Evolutionary conservation across 805 yeast genomes (phyloP), one percentile per base, ranked within the genome.

Genomic region (Yarrowia deformans): DNA sequence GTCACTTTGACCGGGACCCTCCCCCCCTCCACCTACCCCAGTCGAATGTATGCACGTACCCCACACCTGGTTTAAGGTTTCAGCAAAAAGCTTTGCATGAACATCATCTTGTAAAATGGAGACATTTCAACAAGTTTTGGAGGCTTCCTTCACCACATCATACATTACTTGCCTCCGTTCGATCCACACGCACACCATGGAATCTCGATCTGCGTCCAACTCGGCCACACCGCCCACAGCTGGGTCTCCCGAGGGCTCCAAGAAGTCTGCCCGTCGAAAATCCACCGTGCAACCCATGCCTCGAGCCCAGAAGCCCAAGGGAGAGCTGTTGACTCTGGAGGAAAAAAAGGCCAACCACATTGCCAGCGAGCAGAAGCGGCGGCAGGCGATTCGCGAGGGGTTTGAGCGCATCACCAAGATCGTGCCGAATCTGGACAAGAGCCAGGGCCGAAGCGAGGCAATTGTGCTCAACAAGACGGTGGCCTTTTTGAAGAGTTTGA

Each of bases 321-420:
- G 69, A 10, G 74, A 69, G 46, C 70, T 74, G n/a, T 70, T 77
- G 49, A 74, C 79, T 1, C 71, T 72, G 29, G 78, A 76, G 49
- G 78, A 77, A 70, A 77, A 77, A 68, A 77, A 75, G 87, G 88
- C 88, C 6, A 90, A 89, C 72, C 97, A 90, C 74, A 90, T 91
- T 8, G 90, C 90, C 6, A 88, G 93, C 0, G 98, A 93, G 76
- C 93, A 92, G 76, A 90, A 90, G 75, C 82, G 98, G 74, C 82
- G 98, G 71, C 91, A 88, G 72, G 91, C 93, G 50, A 91, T 94
- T 29, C 81, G 98, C 55, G 85, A 88, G 10, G 93, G 92, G 10
- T 93, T 91, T 75, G 96, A 90, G 73, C 84, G 84, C 69, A 81
- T 93, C 29, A 93, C 93, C 0, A 81, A 84, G 0, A 77, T 91